Conservation (phyloP, 352 stramenopile species). For the Elongisporangium undulatum region DNA sequence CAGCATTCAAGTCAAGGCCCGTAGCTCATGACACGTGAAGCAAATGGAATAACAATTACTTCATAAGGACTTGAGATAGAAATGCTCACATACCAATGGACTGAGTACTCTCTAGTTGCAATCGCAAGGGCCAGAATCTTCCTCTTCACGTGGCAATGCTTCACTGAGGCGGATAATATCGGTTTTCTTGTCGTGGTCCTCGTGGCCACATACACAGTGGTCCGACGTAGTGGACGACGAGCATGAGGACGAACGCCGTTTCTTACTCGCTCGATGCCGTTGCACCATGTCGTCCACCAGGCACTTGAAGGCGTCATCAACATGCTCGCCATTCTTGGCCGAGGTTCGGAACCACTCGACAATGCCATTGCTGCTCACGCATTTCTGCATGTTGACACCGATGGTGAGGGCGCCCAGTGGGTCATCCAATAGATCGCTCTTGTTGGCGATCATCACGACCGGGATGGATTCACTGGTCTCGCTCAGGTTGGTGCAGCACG, state of each 20-base stretch:
- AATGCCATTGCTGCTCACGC: constrained; percentile 63
- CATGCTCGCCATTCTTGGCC: constrained; percentile 61
- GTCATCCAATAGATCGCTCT: constrained; percentile 77
- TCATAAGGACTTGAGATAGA: too few relatives aligned
- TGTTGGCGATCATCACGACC: constrained; percentile 84
- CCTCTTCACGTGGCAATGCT: constrained; percentile 9
- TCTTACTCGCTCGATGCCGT: constrained; percentile 21
- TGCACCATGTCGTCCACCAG: constrained; percentile 60
- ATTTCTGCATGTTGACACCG: constrained; percentile 85
- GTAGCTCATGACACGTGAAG: not conserved
- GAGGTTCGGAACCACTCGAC: constrained; percentile 76
- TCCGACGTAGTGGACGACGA: constrained; percentile 1
- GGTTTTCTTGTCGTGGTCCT: constrained; percentile 6
- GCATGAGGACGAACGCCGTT: not conserved
- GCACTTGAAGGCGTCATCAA: constrained; percentile 58
- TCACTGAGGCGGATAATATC: constrained; percentile 44
- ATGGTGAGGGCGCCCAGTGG: constrained; percentile 61
- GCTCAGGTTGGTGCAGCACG: constrained; percentile 48
- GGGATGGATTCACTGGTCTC: constrained; percentile 31
- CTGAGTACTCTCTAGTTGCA: constrained; percentile 30
- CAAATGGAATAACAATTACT: not conserved
- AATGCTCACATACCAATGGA: too few relatives aligned
- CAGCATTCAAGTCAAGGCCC: not conserved
- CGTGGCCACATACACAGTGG: not conserved
- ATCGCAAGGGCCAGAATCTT: constrained; percentile 18